A percentile compares a stretch with the other conserved stretches of the same genome.
Conservation (phyloP, 768 basidiomycete species). For the Gymnopilus dilepis region DNA sequence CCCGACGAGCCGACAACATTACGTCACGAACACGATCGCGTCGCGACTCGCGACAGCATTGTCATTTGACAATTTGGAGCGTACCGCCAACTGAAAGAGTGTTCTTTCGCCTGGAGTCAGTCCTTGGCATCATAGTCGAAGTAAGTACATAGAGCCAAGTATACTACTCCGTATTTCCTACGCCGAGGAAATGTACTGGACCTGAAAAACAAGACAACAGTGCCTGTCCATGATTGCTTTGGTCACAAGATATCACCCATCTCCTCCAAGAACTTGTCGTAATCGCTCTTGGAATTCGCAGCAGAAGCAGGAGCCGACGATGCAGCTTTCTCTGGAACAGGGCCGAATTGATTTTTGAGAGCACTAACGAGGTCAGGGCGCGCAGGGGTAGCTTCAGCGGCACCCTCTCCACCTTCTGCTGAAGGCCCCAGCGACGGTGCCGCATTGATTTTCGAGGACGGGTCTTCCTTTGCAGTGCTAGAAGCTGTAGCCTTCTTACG, state of each 20-base stretch:
- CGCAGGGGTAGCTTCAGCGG: slow-evolving; percentile 38
- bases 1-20: background rate
- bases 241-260: slow-evolving; percentile 68
- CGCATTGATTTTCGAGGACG: slow-evolving; percentile 58
- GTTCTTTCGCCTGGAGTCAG: too few species aligned
- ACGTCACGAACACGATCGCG: background rate
- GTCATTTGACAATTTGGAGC: too few species aligned
- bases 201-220: too few species aligned
- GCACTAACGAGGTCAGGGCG: slow-evolving; percentile 72
- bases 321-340: slow-evolving; percentile 33
- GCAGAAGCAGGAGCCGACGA: slow-evolving; percentile 28
- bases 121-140: too few species aligned
- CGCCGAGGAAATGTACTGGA: too few species aligned
- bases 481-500: slow-evolving; percentile 60
- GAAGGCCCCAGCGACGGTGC: slow-evolving; percentile 56
- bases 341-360: slow-evolving; percentile 64
- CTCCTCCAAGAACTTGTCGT: slow-evolving; percentile 77
- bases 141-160: too few species aligned
- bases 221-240: slow-evolving; percentile 15
- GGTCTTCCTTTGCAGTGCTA: slow-evolving; percentile 25
- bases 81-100: too few species aligned
- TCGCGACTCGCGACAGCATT: background rate
- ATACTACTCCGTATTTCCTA: too few species aligned
- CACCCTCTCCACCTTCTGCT: slow-evolving; percentile 35
- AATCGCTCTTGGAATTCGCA: slow-evolving; percentile 65